Evolutionary conservation across 768 basidiomycete species (phyloP), one percentile per base, ranked within the genome.

Genomic region (Amanita molliuscula): DNA sequence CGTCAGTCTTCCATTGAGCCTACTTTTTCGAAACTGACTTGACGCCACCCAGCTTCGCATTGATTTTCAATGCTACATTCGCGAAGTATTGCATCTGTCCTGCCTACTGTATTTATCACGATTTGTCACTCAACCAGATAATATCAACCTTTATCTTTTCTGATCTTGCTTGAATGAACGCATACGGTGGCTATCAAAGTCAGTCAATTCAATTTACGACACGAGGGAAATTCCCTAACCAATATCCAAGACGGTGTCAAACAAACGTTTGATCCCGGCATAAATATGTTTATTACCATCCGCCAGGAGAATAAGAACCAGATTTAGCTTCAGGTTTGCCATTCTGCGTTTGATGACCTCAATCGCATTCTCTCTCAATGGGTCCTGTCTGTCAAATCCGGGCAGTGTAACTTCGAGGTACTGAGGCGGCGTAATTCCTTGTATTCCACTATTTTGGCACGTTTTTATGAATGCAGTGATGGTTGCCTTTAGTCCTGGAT

Each of bases 31-130:
- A 20, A 44, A 65, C 66, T 57, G 73, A 88, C 67, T 92, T 92
- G 41, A 82, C 67, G 7, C 88, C 88, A 18, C 87, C 86, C 33
- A 90, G 71, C 67, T 92, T 92, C 63, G 81, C 79, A 58, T 92
- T 92, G 44, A 90, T 73, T 59, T 91, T 90, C 48, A 91, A 66
- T 2, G 84, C 82, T 40, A 90, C 82, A 58, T 89, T 91, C 11
- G 86, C 84, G 48, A 85, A 85, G 59, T 89, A 91, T 54, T 77
- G 73, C 9, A 65, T 50, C 55, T 87, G 84, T 10, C 82, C 81
- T 73, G 45, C 6, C 37, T 23, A 40, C 11, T 66, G 66, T 38
- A n/a, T 40, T 25, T 38, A 61, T 60, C 1, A 65, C 57, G 26
- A 48, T 15, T 23, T 18, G 36, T 1, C 20, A n/a, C 7, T 15